A percentile compares a stretch with the other conserved stretches of the same genome.
Evolutionary conservation across 495 filamentous ascomycete species (phyloP).

Genomic region (Penicillium verhagenii): DNA sequence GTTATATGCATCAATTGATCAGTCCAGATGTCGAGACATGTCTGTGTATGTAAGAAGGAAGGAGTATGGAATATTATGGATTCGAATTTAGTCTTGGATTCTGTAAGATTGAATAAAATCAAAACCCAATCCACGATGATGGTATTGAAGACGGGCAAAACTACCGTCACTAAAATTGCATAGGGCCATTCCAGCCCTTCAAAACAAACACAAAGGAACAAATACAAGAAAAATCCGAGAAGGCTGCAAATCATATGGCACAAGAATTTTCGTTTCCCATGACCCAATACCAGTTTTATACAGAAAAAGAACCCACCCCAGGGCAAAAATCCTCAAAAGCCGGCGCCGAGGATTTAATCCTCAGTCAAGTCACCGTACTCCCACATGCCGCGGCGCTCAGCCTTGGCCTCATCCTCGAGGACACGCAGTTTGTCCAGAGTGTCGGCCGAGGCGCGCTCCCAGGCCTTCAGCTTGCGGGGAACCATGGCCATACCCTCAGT

Average conservation of each 20-base stretch:
- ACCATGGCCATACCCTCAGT: conserved; percentile 85
- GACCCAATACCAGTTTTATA: neutral
- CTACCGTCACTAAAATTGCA: neutral
- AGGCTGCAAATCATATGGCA: neutral
- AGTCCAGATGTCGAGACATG: no score
- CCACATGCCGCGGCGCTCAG: conserved; percentile 82
- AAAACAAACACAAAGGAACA: no score
- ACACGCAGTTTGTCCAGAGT: conserved; percentile 63
- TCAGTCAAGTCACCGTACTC: conserved; percentile 96
- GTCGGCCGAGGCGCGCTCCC: conserved; percentile 74
- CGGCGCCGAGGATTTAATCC: conserved; percentile 53
- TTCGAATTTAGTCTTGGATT: neutral
- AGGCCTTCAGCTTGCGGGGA: conserved; percentile 80
- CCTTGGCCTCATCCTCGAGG: conserved; percentile 73
- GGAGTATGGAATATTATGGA: neutral
- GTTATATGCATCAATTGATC: no score
- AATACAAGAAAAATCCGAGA: neutral
- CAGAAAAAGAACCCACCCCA: conserved; percentile 11
- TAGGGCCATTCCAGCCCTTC: neutral
- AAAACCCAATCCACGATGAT: neutral
- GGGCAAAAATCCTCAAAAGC: conserved; percentile 11
- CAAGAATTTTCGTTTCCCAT: neutral
- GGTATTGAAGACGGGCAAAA: neutral
- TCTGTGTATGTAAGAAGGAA: neutral
- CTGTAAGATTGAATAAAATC: neutral